Base-by-base conservation (phyloP, 2,329 filamentous ascomycete species). In the Blastomyces emzantsi region DNA sequence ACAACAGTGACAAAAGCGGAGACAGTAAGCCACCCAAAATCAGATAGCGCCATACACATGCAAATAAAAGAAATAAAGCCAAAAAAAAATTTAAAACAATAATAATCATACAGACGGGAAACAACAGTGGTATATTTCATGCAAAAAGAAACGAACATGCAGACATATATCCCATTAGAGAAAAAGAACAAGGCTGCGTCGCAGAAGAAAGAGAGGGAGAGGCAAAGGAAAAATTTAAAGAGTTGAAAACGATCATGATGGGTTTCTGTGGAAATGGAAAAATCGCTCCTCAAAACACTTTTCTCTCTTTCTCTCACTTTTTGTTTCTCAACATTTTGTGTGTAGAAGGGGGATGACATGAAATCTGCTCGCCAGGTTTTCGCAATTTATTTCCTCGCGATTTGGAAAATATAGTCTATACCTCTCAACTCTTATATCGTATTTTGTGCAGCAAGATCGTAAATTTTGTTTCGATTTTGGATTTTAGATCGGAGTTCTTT, bases 121-220 rank as follows among this genome's bases (percentile, higher is more conserved):
- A 62, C 61, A 62, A 22, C 25, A 62, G 52, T 62, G 61, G 61
- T 62, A 62, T 62, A 61, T 61, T 41, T 57, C 41, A 41, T 30
- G 55, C 30, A 57, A 57, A 41, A 56, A 33, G 15, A 28, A 60
- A 56, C 30, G 19, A 41, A 49, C 57, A 60, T 60, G 36, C 49
- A 55, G 61, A 36, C 51, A 47, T 62, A 45, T 62, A 57, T 57
- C 61, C 51, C 61, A 47, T 56, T 39, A 55, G 15, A 13, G 15
- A 25, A 62, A 39, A 57, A 30, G 22, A 17, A n/a, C 22, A 25
- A 41, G 9, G 13, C 28, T 43, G 36, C 39, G 22, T 33, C 39
- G 28, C 5, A 43, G 45, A 43, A 61, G 41, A 17, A 52, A 54
- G 52, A 41, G 25, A 52, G 52, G 13, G 13, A 30, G 39, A 25